These are phyloP conservation scores for Neoboletus brunneissimus DNA, from an alignment of 768 basidiomycete genomes.

Conservation along the genomic window DNA sequence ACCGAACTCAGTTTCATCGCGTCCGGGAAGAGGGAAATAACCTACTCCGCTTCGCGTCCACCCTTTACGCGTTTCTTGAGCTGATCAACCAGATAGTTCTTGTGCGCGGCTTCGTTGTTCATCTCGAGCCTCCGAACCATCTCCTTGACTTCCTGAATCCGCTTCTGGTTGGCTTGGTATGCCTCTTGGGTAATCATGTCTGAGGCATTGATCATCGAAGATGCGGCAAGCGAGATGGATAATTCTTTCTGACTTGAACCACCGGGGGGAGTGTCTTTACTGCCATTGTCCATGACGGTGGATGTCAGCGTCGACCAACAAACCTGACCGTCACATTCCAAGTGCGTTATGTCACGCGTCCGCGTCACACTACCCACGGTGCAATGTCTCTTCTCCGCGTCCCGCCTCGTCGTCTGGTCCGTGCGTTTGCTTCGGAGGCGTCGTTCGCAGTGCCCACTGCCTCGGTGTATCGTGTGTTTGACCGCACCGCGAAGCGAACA, in stretches of 20 bases:
- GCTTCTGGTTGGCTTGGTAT: conserved; percentile 25
- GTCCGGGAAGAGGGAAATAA: background rate
- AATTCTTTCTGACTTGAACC: conserved; percentile 10
- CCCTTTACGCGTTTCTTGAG: conserved; percentile 38
- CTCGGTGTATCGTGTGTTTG: conserved; percentile 76
- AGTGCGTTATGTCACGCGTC: conserved; percentile 14
- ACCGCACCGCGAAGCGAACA: conserved; percentile 69
- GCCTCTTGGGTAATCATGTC: conserved; percentile 19
- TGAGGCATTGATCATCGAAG: conserved; percentile 25
- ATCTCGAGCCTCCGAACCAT: conserved; percentile 28
- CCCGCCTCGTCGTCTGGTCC: conserved; percentile 20
- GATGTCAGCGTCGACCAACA: background rate
- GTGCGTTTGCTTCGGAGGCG: conserved; percentile 50
- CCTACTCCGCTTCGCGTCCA: conserved; percentile 47
- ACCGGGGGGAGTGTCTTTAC: background rate
- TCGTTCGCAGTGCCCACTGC: conserved; percentile 39
- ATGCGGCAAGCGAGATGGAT: conserved; percentile 19
- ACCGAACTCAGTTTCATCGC: background rate
- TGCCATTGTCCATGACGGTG: conserved; percentile 19
- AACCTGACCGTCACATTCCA: background rate
- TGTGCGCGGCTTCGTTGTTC: conserved; percentile 42
- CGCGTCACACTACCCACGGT: conserved; percentile 19
- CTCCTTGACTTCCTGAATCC: conserved; percentile 32
- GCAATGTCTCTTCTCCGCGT: conserved; percentile 11
- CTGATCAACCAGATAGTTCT: conserved; percentile 34